phyloP scores from a whole-genome alignment of 2,329 filamentous ascomycete genomes.

The Epichloe uncinata region DNA sequence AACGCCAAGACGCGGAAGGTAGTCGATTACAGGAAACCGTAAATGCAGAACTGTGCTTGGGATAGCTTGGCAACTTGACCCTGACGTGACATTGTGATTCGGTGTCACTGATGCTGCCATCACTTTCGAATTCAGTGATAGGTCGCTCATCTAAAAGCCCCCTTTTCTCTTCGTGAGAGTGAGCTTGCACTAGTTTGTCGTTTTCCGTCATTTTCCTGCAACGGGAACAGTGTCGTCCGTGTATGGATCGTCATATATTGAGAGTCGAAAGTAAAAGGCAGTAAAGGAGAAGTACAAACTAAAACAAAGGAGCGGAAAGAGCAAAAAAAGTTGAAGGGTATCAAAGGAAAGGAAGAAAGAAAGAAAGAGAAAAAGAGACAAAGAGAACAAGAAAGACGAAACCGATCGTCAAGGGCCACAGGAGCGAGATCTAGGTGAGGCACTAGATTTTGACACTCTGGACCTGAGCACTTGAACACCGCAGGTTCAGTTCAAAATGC shows the following conservation, averaged over 20 bases:
- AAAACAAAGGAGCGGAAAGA: background rate
- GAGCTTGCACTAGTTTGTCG: constrained; percentile 20
- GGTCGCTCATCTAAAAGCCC: constrained; percentile 31
- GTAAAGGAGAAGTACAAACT: background rate
- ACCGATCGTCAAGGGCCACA: background rate
- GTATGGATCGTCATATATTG: background rate
- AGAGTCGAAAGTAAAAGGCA: background rate
- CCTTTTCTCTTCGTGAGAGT: constrained; percentile 30
- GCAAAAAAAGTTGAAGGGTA: background rate
- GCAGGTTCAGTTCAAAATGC: too few species aligned
- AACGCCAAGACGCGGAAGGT: constrained; percentile 22
- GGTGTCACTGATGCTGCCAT: constrained; percentile 23
- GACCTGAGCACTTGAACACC: background rate
- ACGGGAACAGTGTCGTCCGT: background rate
- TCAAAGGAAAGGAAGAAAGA: background rate
- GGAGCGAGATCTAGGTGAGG: background rate
- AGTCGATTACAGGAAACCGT: constrained; percentile 16
- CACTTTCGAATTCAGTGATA: constrained; percentile 31
- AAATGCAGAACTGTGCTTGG: constrained; percentile 14
- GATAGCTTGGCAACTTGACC: constrained; percentile 5
- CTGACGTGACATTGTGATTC: constrained; percentile 20
- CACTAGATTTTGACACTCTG: background rate
- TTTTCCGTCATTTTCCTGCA: constrained; percentile 28
- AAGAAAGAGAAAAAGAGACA: background rate
- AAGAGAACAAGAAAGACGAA: background rate